Percentiles rank a stretch among this genome's conserved stretches.
Conservation (phyloP, 331 rosid genomes). For the Rhamnella rubrinervis region DNA sequence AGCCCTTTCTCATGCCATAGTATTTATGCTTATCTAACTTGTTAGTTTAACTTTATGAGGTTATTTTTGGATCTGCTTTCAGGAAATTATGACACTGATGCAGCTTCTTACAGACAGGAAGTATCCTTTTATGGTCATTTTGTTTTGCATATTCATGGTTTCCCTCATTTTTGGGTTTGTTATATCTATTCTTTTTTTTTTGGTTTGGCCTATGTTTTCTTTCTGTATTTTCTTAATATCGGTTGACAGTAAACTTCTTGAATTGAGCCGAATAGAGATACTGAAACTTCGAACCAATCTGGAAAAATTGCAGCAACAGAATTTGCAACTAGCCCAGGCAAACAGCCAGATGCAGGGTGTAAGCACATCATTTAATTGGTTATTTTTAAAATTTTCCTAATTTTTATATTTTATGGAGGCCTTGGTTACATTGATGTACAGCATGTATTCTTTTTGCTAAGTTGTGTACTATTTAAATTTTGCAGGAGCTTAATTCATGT, state of each 20-base stretch:
- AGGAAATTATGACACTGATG: constrained; percentile 65
- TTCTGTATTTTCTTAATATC: constrained; percentile 27
- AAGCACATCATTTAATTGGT: constrained; percentile 12
- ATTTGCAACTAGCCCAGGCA: constrained; percentile 64
- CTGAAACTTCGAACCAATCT: constrained; percentile 51
- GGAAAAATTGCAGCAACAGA: constrained; percentile 64
- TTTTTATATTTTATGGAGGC: background rate
- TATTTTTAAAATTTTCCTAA: constrained; percentile 8
- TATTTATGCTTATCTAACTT: background rate
- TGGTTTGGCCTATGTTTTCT: constrained; percentile 8
- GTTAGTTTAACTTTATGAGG: constrained; percentile 7
- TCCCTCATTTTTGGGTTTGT: background rate
- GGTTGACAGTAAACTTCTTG: constrained; percentile 52
- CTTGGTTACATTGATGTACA: constrained; percentile 13
- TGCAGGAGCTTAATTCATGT: constrained; percentile 71
- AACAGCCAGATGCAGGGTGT: constrained; percentile 73
- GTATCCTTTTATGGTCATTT: constrained; percentile 47
- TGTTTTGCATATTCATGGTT: constrained; percentile 1
- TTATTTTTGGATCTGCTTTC: constrained; percentile 22
- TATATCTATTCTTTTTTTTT: constrained; percentile 1
- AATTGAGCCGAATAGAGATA: constrained; percentile 52
- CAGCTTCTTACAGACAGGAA: constrained; percentile 59
- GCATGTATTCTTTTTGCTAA: too few relatives aligned
- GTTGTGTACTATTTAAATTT: constrained; percentile 8
- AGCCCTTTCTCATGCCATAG: too few relatives aligned